Conservation (phyloP, 139 green algal species). For the Mesostigma viride region DNA sequence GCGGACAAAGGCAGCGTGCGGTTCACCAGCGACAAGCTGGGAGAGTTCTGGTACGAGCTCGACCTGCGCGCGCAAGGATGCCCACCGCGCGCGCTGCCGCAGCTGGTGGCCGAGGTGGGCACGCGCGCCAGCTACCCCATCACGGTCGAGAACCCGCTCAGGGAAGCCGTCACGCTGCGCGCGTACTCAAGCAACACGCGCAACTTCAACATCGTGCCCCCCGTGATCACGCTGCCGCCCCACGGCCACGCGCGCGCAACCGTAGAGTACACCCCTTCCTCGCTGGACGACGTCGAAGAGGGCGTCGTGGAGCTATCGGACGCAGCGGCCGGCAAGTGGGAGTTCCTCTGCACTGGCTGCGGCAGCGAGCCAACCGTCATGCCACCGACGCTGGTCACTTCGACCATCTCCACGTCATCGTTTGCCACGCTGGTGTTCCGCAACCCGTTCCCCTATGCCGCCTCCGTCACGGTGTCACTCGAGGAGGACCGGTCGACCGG, state of each 20-base stretch:
- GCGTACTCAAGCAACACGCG: conserved; percentile 23
- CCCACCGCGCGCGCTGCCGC: conserved; percentile 22
- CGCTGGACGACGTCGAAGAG: conserved; percentile 29
- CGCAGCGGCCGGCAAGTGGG: conserved; percentile 25
- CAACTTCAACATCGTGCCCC: conserved; percentile 27
- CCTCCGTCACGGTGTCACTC: conserved; percentile 16
- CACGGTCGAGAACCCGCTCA: conserved; percentile 45
- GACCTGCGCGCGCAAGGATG: conserved; percentile 34
- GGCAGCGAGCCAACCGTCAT: conserved; percentile 1
- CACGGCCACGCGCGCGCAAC: conserved; percentile 20
- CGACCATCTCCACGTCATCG: conserved; percentile 13
- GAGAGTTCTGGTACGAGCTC: conserved; percentile 55
- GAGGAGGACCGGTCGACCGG: not conserved
- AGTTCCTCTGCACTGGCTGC: conserved; percentile 25
- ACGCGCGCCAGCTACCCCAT: conserved; percentile 6
- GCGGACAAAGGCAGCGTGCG: conserved; percentile 21
- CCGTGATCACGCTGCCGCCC: conserved; percentile 18
- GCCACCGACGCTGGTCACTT: not conserved
- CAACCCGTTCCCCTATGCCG: conserved; percentile 38
- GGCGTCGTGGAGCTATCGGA: conserved; percentile 21
- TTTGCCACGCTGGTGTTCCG: conserved; percentile 24
- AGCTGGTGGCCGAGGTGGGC: conserved; percentile 39
- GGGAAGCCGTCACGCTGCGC: conserved; percentile 10
- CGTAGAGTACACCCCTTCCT: conserved; percentile 39
- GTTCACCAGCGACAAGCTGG: conserved; percentile 46